Evolutionary conservation across 2,329 filamentous ascomycete genomes (phyloP), one percentile per base, ranked within the genome.

Genomic region (Penicillium sp.): DNA sequence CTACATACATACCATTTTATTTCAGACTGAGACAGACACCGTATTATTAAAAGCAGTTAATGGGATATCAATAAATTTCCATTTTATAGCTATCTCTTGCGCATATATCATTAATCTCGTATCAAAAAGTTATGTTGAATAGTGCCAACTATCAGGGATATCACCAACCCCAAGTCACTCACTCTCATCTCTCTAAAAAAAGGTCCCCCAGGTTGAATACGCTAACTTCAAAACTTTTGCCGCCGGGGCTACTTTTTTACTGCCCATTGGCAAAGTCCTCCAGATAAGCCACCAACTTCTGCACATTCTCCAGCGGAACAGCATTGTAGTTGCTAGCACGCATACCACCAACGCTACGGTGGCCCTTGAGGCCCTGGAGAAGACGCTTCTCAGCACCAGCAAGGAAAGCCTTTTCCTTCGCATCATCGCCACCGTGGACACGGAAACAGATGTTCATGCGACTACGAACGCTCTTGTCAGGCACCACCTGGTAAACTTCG

Each of bases 401-500:
- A 42, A 97, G 73, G 76, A 97, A 97, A 0, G 81, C 81, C 74
- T 91, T 90, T 73, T 97, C 92, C 19, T 87, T 82, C 11, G 83
- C 86, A 48, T 87, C 85, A 54, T 86, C 78, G 37, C 87, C 84
- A 40, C 81, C 83, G 44, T 79, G 72, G 16, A 96, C 82, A 14
- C 92, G 81, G 81, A 97, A 97, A 81, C 92, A 97, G 54, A 97
- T 90, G 75, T 97, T 97, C 89, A 97, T 96, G 51, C 91, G 81
- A 65, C 90, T 96, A 52, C 92, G 88, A 3, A 83, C 88, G 19
- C 79, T 78, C 75, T 89, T 89, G 63, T 89, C 83, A 0, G 92
- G 91, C 0, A 97, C 86, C 28, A 97, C 83, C 48, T 79, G 81
- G 77, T 95, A 97, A n/a, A 88, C 76, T 0, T 86, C 77, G 0